Conservation (phyloP, 192 early-diverging fungal species). For the Pilobolus umbonatus region DNA sequence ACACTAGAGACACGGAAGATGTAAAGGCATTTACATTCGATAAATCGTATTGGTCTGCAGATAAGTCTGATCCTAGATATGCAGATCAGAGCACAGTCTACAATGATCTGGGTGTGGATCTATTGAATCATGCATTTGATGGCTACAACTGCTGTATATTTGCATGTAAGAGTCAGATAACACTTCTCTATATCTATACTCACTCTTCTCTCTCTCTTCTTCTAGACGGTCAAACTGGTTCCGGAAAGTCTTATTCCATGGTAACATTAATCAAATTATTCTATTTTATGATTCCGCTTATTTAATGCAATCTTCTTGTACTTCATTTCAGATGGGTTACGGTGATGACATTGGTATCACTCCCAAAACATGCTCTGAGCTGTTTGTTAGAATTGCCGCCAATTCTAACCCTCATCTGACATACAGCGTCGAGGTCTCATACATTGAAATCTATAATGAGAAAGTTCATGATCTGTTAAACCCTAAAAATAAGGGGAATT, state of each 20-base stretch:
- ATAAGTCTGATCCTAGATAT: constrained; percentile 51
- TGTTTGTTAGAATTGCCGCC: constrained; percentile 63
- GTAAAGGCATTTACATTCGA: constrained; percentile 78
- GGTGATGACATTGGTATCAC: constrained; percentile 81
- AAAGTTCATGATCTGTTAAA: constrained; percentile 76
- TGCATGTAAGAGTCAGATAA: constrained; percentile 60
- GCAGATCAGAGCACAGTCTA: constrained; percentile 77
- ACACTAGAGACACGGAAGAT: constrained; percentile 36
- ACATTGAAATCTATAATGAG: constrained; percentile 92
- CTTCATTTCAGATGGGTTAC: constrained; percentile 53
- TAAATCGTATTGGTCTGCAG: constrained; percentile 84
- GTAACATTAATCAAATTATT: constrained; percentile 24
- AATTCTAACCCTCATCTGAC: constrained; percentile 39
- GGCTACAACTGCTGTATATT: constrained; percentile 95
- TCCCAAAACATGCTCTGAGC: constrained; percentile 70
- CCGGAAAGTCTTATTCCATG: constrained; percentile 70
- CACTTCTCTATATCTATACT: not conserved
- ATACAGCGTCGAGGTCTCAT: constrained; percentile 75
- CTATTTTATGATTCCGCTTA: not conserved
- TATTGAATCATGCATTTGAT: constrained; percentile 83
- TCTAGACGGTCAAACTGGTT: constrained; percentile 74
- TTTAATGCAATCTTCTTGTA: not conserved
- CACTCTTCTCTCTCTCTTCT: constrained; percentile 4
- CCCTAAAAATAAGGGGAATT: constrained; percentile 62
- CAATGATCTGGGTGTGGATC: constrained; percentile 65